Conservation (phyloP, 2,329 filamentous ascomycete species). For the Neopestalotiopsis sp. region DNA sequence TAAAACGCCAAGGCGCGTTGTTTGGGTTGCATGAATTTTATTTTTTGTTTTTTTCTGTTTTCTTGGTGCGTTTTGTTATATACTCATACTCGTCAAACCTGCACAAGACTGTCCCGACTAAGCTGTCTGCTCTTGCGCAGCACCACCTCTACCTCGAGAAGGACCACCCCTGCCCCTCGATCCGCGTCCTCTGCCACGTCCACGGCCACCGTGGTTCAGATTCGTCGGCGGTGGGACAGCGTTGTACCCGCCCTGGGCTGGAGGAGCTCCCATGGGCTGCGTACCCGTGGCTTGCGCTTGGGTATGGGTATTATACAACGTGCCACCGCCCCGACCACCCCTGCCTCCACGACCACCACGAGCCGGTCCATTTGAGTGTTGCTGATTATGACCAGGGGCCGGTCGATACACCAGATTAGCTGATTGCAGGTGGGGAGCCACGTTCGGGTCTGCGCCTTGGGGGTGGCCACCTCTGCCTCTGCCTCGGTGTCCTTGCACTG, state of each 20-base stretch:
- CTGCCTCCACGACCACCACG: slow-evolving; percentile 35
- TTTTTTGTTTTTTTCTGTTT: neutral
- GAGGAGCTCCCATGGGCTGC: slow-evolving; percentile 46
- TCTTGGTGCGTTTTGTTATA: neutral
- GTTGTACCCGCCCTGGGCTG: slow-evolving; percentile 44
- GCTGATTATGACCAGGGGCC: slow-evolving; percentile 29
- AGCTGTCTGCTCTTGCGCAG: slow-evolving; percentile 1
- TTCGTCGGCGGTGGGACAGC: slow-evolving; percentile 66
- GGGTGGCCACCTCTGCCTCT: slow-evolving; percentile 18
- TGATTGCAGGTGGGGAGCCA: slow-evolving; percentile 52
- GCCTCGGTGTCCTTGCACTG: slow-evolving; percentile 52
- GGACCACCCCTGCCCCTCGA: slow-evolving; percentile 16
- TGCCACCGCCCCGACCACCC: slow-evolving; percentile 32
- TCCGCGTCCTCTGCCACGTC: slow-evolving; percentile 37
- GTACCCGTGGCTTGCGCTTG: slow-evolving; percentile 31
- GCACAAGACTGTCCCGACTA: neutral
- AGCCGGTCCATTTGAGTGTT: slow-evolving; percentile 34
- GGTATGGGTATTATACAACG: slow-evolving; percentile 19
- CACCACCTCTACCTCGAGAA: slow-evolving; percentile 8
- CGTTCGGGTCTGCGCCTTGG: slow-evolving; percentile 37
- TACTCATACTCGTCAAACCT: too few species aligned
- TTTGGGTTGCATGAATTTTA: neutral
- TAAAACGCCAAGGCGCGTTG: neutral
- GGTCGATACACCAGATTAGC: slow-evolving; percentile 60
- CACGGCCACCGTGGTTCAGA: slow-evolving; percentile 51